phyloP scores from a whole-genome alignment of 345 rosid genomes.

The Moringa oleifera region DNA sequence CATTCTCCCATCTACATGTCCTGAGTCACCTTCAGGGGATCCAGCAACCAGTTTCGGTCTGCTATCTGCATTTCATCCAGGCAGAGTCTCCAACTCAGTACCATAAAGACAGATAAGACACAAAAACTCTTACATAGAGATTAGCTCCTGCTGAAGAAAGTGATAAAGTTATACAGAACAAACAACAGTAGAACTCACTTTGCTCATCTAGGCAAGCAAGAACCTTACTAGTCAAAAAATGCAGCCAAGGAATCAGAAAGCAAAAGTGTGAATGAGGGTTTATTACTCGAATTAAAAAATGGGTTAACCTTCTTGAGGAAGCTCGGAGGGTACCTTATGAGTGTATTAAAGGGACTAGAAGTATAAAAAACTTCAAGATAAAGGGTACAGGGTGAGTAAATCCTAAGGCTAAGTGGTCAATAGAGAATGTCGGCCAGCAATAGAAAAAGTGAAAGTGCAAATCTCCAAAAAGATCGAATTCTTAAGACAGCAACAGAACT shows the following conservation, averaged over 20 bases:
- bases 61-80: slow-evolving; percentile 54
- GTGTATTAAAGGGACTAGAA: slow-evolving; percentile 1
- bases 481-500: slow-evolving; percentile 4
- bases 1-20: slow-evolving; percentile 80
- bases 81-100: not conserved
- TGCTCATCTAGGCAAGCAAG: not conserved
- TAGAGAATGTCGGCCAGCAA: slow-evolving; percentile 14
- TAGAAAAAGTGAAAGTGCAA: slow-evolving; percentile 16
- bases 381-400: slow-evolving; percentile 15
- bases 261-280: slow-evolving; percentile 2
- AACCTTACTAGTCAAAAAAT: slow-evolving; percentile 1
- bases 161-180: not conserved
- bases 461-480: slow-evolving; percentile 24
- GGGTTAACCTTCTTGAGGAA: slow-evolving; percentile 24
- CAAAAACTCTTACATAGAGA: not conserved
- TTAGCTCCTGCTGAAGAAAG: not conserved
- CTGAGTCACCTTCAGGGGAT: slow-evolving; percentile 77
- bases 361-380: not conserved
- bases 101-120: not conserved
- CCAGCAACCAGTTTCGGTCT: slow-evolving; percentile 86
- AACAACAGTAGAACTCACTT: not conserved
- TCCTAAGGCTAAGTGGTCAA: slow-evolving; percentile 15
- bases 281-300: slow-evolving; percentile 8
- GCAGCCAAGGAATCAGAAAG: slow-evolving; percentile 1
- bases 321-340: slow-evolving; percentile 6